phyloP scores from a whole-genome alignment of 768 basidiomycete genomes.

The Serendipita indica region DNA sequence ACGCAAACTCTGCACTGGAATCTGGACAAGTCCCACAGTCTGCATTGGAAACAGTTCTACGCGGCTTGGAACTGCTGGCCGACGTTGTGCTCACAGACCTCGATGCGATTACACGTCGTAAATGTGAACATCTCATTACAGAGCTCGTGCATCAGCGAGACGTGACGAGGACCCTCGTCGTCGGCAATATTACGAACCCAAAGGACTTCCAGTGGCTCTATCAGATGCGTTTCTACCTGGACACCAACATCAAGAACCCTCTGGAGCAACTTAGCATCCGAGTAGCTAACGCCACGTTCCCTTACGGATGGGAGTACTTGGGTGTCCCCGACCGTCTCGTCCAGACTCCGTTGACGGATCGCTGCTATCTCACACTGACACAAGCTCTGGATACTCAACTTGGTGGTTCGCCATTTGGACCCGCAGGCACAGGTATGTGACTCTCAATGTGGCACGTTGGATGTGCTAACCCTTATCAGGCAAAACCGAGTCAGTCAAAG shows the following conservation, averaged over 20 bases:
- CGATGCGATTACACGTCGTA: slow-evolving; percentile 77
- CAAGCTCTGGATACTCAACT: slow-evolving; percentile 91
- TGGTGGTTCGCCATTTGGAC: slow-evolving; percentile 95
- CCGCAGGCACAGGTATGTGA: slow-evolving; percentile 77
- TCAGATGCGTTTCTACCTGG: slow-evolving; percentile 96
- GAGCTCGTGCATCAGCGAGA: slow-evolving; percentile 97
- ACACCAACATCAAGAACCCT: slow-evolving; percentile 52
- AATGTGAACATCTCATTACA: slow-evolving; percentile 97
- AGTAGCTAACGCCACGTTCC: slow-evolving; percentile 83
- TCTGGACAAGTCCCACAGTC: slow-evolving; percentile 38
- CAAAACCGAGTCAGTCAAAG: slow-evolving; percentile 99
- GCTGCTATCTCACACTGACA: slow-evolving; percentile 90
- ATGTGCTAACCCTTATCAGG: slow-evolving; percentile 31
- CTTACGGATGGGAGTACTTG: slow-evolving; percentile 97
- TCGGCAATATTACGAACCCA: slow-evolving; percentile 44
- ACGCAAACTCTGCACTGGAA: slow-evolving; percentile 60
- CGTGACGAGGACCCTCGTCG: slow-evolving; percentile 68
- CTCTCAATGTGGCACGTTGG: neutral
- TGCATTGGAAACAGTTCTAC: slow-evolving; percentile 57
- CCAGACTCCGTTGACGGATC: slow-evolving; percentile 93
- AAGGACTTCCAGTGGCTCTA: slow-evolving; percentile 85
- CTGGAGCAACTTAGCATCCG: slow-evolving; percentile 67
- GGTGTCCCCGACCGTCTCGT: slow-evolving; percentile 94
- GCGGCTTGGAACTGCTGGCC: slow-evolving; percentile 87
- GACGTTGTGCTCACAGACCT: slow-evolving; percentile 91